A percentile compares a stretch with the other conserved stretches of the same genome.
Evolutionary conservation across 164 flowering plant genomes (phyloP).

Genomic region (Annona cherimola): DNA sequence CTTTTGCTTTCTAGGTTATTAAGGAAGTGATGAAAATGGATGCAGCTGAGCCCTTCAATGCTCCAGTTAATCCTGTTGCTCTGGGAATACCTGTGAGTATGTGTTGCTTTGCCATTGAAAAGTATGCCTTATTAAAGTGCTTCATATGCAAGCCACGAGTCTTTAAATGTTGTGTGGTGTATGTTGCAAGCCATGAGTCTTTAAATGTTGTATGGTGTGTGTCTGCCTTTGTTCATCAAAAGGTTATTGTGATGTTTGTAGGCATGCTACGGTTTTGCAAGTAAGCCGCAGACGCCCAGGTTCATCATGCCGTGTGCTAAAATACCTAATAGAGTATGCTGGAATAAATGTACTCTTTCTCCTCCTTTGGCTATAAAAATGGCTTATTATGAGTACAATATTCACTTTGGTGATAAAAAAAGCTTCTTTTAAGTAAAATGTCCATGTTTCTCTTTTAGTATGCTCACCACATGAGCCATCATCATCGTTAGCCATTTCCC

Average conservation of each 20-base stretch:
- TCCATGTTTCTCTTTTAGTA: too few species aligned
- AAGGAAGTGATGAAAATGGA: conserved; percentile 98
- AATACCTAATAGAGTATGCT: too few species aligned
- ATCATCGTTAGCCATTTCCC: too few species aligned
- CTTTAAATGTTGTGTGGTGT: not conserved
- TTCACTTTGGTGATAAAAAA: too few species aligned
- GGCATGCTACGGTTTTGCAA: too few species aligned
- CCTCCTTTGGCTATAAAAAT: too few species aligned
- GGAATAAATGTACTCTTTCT: too few species aligned
- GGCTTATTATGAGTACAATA: too few species aligned
- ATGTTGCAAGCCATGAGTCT: not conserved
- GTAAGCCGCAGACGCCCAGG: too few species aligned
- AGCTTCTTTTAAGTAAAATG: too few species aligned
- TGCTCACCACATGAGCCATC: too few species aligned
- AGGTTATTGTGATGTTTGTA: not conserved
- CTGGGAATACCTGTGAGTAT: conserved; percentile 91
- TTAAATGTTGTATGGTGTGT: not conserved
- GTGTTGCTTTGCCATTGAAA: not conserved
- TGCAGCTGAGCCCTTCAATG: conserved; percentile 95
- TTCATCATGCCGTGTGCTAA: too few species aligned
- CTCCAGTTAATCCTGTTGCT: conserved; percentile 86
- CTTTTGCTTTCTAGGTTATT: conserved; percentile 52
- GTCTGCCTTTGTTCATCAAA: not conserved
- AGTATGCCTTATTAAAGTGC: not conserved
- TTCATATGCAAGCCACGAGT: not conserved